phyloP scores from a whole-genome alignment of 805 yeast species.

The Candida ulmi region DNA sequence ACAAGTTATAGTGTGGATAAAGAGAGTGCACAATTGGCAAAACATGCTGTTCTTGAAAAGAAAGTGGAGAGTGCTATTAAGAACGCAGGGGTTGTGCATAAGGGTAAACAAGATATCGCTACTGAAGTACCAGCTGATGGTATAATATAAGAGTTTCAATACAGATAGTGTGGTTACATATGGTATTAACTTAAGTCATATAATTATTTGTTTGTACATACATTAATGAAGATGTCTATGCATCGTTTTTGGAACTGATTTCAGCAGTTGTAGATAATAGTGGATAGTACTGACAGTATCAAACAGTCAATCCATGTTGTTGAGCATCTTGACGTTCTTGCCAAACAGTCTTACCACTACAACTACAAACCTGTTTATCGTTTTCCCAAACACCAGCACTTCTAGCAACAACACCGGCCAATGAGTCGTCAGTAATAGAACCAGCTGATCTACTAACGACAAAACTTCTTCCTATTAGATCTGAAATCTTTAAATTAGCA shows the following conservation, averaged over 20 bases:
- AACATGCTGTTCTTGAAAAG: neutral
- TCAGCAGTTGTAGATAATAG: too few relatives aligned
- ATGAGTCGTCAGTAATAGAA: slow-evolving; percentile 26
- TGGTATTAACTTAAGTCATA: too few relatives aligned
- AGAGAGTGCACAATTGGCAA: slow-evolving; percentile 2
- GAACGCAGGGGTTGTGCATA: neutral
- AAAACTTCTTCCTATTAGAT: slow-evolving; percentile 63
- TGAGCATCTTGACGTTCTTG: slow-evolving; percentile 83
- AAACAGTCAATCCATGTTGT: slow-evolving; percentile 42
- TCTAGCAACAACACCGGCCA: slow-evolving; percentile 89
- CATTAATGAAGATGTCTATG: too few relatives aligned
- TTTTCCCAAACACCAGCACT: slow-evolving; percentile 98
- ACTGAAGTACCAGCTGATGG: slow-evolving; percentile 3
- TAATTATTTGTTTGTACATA: too few relatives aligned
- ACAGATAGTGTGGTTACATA: too few relatives aligned
- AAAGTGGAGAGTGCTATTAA: neutral
- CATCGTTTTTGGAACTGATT: too few relatives aligned
- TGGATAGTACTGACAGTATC: too few relatives aligned
- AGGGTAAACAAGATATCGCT: neutral
- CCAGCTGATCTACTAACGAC: slow-evolving; percentile 25
- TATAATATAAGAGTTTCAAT: too few relatives aligned
- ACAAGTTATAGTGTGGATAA: slow-evolving; percentile 23
- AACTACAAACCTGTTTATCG: slow-evolving; percentile 86
- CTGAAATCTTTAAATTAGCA: slow-evolving; percentile 41
- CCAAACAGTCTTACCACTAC: slow-evolving; percentile 96